Conservation (phyloP, 495 filamentous ascomycete genomes). For the Achaetomiella virescens region DNA sequence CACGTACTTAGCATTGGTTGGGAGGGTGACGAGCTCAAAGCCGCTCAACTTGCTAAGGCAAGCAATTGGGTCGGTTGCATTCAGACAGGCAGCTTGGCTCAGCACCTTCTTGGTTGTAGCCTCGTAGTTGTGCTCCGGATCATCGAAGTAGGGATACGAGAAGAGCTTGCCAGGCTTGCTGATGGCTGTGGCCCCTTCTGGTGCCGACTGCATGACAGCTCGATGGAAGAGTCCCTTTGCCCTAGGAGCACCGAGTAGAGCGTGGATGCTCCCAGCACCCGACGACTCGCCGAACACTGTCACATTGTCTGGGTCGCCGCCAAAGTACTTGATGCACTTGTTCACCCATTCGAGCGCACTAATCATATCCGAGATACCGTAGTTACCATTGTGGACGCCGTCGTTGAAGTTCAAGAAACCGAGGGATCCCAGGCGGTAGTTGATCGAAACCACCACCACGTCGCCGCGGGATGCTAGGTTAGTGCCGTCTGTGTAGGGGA, state of each 20-base stretch:
- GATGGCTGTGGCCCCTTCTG: slow-evolving; percentile 28
- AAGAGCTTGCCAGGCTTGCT: slow-evolving; percentile 14
- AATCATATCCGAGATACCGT: slow-evolving; percentile 27
- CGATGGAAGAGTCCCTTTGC: slow-evolving; percentile 36
- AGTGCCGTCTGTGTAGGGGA: slow-evolving; percentile 38
- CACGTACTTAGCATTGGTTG: slow-evolving; percentile 29
- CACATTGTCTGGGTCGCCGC: slow-evolving; percentile 53
- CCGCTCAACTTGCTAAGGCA: slow-evolving; percentile 34
- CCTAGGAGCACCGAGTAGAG: slow-evolving; percentile 33
- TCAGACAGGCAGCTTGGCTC: slow-evolving; percentile 25
- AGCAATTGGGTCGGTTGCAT: slow-evolving; percentile 24
- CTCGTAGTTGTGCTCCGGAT: slow-evolving; percentile 27
- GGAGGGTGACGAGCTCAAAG: slow-evolving; percentile 30
- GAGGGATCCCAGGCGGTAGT: slow-evolving; percentile 26
- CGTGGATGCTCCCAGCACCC: slow-evolving; percentile 29
- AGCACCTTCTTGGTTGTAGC: slow-evolving; percentile 28
- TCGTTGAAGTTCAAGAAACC: slow-evolving; percentile 29
- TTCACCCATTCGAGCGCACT: slow-evolving; percentile 57
- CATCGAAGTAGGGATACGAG: slow-evolving; percentile 27
- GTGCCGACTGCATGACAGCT: slow-evolving; percentile 38
- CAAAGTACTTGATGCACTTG: slow-evolving; percentile 57
- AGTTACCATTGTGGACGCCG: slow-evolving; percentile 29
- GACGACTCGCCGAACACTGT: slow-evolving; percentile 58
- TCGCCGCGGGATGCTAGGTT: slow-evolving; percentile 43
- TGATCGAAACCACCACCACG: slow-evolving; percentile 38